These are phyloP conservation scores for Trypanosoma lewisi DNA, from an alignment of 208 protist genomes.

Conservation along the genomic window DNA sequence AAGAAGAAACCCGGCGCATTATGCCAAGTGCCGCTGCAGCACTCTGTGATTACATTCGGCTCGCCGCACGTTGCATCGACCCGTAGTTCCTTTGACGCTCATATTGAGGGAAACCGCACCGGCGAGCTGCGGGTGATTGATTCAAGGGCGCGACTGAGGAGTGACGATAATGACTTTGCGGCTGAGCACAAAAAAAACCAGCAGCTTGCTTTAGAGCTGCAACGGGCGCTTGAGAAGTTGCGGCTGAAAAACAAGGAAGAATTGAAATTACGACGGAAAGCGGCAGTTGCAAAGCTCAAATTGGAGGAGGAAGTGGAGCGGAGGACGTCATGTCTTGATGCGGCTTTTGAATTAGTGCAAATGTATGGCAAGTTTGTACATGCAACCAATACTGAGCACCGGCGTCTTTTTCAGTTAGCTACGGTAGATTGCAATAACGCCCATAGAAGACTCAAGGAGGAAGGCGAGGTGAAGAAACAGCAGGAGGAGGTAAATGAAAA, in stretches of 20 bases:
- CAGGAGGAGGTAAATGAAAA: not conserved
- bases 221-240: constrained; percentile 23
- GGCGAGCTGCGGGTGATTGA: constrained; percentile 49
- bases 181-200: constrained; percentile 19
- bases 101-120: constrained; percentile 66
- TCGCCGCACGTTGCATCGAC: constrained; percentile 6
- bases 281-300: constrained; percentile 27
- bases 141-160: constrained; percentile 19
- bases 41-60: constrained; percentile 37
- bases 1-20: not conserved
- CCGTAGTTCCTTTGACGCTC: not conserved
- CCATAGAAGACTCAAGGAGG: not conserved
- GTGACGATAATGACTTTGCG: not conserved
- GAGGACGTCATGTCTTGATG: not conserved
- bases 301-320: constrained; percentile 33
- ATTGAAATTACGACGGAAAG: constrained; percentile 12
- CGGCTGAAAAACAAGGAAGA: constrained; percentile 15
- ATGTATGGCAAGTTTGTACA: constrained; percentile 19
- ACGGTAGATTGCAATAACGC: not conserved
- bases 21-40: constrained; percentile 6
- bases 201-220: constrained; percentile 21
- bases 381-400: constrained; percentile 11
- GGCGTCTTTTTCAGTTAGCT: constrained; percentile 5
- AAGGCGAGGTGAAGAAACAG: not conserved
- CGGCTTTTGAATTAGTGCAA: constrained; percentile 16